Base-by-base conservation (phyloP, 192 early-diverging fungal species). In the Chytriomyces confervae region DNA sequence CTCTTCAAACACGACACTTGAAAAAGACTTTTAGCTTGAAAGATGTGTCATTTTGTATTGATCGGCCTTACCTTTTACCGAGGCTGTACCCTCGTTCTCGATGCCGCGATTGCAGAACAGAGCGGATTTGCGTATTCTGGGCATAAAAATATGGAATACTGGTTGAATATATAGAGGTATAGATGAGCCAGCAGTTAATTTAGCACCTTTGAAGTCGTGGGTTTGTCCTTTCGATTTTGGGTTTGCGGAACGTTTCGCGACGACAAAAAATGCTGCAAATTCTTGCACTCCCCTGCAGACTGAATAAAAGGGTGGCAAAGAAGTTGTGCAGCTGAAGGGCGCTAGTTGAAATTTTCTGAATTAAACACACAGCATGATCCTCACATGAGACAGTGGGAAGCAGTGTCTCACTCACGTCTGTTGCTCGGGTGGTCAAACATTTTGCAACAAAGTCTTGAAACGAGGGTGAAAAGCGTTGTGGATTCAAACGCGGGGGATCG, bases 361-460 rank as follows among this genome's bases (percentile, higher is more conserved):
- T 3, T 29, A 66, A 0, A 45, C 43, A 4, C 29, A 79, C 44
- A 77, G 53, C 24, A 77, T 80, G 10, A 4, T 36, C 36, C 36
- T 36, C 36, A 36, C 36, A 2, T 2, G 2, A 36, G 36, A 2
- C 4, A 2, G 4, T 36, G 36, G 36, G 36, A 36, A 36, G 36
- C 36, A 36, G 36, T 36, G 36, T 36, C 36, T 36, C 47, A 18
- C 66, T 61, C 62, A 64, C 77, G 16, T 65, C 48, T 1, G 43
- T 45, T 36, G 46, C 77, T 57, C 86, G 92, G 91, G 80, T 85
- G 77, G 24, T 84, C 82, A 98, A 81, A 81, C 97, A 98, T 2
- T 90, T 72, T 11, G 86, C 79, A 8, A 98, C 89, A 87, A 98
- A 97, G 62, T 97, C 96, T 77, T 94, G 91, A 84, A 98, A 97